Evolutionary conservation across 768 basidiomycete species (phyloP).

Genomic region (Calocybe gangraenosa): DNA sequence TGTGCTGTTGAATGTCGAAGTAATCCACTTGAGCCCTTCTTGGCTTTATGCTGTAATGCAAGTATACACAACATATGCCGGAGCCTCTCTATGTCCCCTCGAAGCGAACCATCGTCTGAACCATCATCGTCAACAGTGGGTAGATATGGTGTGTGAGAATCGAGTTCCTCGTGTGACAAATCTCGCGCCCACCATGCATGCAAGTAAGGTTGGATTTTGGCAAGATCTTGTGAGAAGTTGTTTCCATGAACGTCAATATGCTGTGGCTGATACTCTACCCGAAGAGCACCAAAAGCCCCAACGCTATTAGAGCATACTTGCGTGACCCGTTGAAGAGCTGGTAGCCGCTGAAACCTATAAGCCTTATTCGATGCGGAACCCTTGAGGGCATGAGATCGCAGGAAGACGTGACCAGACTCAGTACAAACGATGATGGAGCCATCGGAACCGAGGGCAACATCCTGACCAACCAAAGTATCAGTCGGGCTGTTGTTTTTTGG

Average conservation of each 20-base stretch:
- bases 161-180: neutral
- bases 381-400: conserved; percentile 59
- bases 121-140: conserved; percentile 23
- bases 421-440: conserved; percentile 91
- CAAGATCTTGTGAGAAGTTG: conserved; percentile 61
- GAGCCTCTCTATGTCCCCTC: conserved; percentile 31
- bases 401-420: conserved; percentile 89
- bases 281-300: conserved; percentile 84
- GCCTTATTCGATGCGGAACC: conserved; percentile 34
- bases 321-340: conserved; percentile 80
- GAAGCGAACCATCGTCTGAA: conserved; percentile 31
- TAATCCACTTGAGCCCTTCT: conserved; percentile 10
- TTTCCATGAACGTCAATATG: conserved; percentile 54
- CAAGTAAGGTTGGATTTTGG: conserved; percentile 61
- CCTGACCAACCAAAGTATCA: conserved; percentile 35
- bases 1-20: conserved; percentile 14
- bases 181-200: conserved; percentile 8
- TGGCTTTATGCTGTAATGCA: conserved; percentile 21
- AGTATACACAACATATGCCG: conserved; percentile 30
- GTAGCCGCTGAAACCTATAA: conserved; percentile 77
- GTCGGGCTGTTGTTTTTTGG: neutral
- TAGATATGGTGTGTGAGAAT: neutral
- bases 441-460: conserved; percentile 85
- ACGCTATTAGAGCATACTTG: conserved; percentile 82
- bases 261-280: conserved; percentile 62